Base-by-base conservation (phyloP, 1,139 yeast species). In the Suhomyces taliae region DNA sequence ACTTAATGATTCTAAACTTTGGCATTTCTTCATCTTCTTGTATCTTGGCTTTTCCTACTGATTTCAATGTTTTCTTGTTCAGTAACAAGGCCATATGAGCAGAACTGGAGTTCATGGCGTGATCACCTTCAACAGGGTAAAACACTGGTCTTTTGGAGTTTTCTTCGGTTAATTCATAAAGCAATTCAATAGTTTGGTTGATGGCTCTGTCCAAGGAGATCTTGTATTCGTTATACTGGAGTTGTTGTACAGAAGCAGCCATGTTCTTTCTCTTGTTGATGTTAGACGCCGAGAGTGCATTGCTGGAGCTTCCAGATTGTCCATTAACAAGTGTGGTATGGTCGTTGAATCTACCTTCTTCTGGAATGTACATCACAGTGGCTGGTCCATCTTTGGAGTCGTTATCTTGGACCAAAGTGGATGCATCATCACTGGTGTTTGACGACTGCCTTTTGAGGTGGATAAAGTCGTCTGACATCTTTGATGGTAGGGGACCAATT, bases 161-260 rank as follows among this genome's bases (percentile, higher is more conserved):
- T 54, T 84, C 87, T 4, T 62, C 65, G 39, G 77, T 74, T 31
- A 88, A 66, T 32, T 83, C 85, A 31, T 68, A 64, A 43, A 88
- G 65, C 48, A 86, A 65, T 34, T 75, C 77, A 27, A 76, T 67
- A 1, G 87, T 81, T 34, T 79, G 74, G 49, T 80, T 72, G 49
- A 89, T 85, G 14, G 85, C 74, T 44, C 86, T 67, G 48, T 84
- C 87, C 48, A 89, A 69, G 0, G 85, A 75, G 3, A 81, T 67
- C 46, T 84, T 77, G 66, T 83, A 83, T 52, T 83, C 82, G 59
- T 87, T 87, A 64, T 86, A 89, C 49, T 81, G 85, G 29, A 83
- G 64, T 57, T 88, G 95, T 50, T 82, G 81, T 27, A 84, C 61
- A 40, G 86, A 82, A 15, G 83, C 65, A 57, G 73, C 65, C 37